Evolutionary conservation across 2,329 filamentous ascomycete species (phyloP).

Genomic region (Aurifilum marmelostoma): DNA sequence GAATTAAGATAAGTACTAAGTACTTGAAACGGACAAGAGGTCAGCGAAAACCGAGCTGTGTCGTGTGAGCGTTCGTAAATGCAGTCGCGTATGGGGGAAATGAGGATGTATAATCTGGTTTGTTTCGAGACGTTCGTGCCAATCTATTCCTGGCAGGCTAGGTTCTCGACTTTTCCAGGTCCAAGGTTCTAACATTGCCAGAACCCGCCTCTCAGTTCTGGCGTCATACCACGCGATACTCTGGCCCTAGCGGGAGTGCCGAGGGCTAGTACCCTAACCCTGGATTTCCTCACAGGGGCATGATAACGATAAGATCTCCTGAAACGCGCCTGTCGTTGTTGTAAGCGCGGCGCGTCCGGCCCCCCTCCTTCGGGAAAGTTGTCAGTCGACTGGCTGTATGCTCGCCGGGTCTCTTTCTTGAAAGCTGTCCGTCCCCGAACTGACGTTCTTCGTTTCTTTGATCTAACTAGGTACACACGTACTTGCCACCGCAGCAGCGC

Average conservation of each 20-base stretch:
- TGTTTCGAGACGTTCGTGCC: conserved; percentile 20
- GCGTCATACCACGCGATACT: not conserved
- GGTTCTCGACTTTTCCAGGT: not conserved
- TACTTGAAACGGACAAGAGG: not conserved
- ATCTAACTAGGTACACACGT: not conserved
- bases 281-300: not conserved
- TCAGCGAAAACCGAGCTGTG: not conserved
- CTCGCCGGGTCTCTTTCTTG: not conserved
- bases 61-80: not conserved
- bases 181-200: not conserved
- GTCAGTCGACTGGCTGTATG: not conserved
- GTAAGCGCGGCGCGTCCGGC: not conserved
- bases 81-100: conserved; percentile 3
- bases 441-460: not conserved
- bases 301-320: conserved; percentile 9
- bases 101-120: conserved; percentile 13
- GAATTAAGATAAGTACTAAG: not conserved
- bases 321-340: not conserved
- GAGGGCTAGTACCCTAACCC: conserved; percentile 1
- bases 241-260: not conserved
- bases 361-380: not conserved
- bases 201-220: not conserved
- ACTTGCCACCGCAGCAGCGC: not conserved
- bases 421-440: not conserved
- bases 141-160: conserved; percentile 12